Base-by-base conservation (phyloP, 345 rosid genomes). In the Salix caprea region DNA sequence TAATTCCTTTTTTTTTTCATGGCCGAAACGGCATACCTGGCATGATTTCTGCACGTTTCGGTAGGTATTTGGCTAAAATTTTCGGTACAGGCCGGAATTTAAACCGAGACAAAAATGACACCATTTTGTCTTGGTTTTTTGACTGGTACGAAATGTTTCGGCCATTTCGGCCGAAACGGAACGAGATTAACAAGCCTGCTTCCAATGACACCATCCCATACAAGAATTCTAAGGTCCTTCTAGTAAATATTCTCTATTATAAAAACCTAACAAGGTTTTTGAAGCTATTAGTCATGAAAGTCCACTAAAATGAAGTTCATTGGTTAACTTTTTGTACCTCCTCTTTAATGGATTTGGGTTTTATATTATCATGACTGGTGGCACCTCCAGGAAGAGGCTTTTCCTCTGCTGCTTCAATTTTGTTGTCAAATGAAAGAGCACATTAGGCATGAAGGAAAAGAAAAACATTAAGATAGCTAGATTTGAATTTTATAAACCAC, bases 171-270 rank as follows among this genome's bases (percentile, higher is more conserved):
- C 30, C 3, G 0, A 30, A 30, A 30, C 3, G 30, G 3, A 30
- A 30, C 30, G 30, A 30, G 30, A 30, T 30, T 30, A 30, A 30
- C 30, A 30, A 2, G 30, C 30, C 30, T 30, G 30, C 34, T 32
- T 32, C 34, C 34, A 32, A 32, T 32, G 34, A 32, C 34, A 32
- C 34, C 34, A 32, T 32, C 34, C 34, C 4, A 32, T 32, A 82
- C 19, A 16, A 88, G 86, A 39, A 85, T n/a, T 64, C 88, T 84
- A 48, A 86, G 82, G 28, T 88, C 85, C 62, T 76, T 85, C 91
- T 89, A 86, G 13, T 19, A 37, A 66, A 85, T 76, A 42, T 88
- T 88, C 62, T 88, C 83, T 19, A 75, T 48, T 72, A 88, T 23
- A 39, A 86, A 72, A 32, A 86, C 86, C 91, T 88, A 78, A 28